Conservation (phyloP, 768 basidiomycete species). For the Boletellus ananiceps region DNA sequence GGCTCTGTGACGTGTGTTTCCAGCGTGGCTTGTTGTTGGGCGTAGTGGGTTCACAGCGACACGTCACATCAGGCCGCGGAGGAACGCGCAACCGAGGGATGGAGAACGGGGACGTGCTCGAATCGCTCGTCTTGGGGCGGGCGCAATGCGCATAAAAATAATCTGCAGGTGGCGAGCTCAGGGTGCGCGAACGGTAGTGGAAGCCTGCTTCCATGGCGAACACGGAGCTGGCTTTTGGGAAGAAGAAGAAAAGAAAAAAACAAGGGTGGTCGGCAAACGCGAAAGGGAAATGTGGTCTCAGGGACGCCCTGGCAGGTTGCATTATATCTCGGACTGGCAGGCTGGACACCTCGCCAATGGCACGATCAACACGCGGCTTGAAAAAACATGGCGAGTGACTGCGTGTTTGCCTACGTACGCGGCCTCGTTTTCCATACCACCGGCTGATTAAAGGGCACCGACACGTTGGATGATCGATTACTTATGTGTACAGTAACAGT, state of each 20-base stretch:
- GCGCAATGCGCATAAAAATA: constrained; percentile 11
- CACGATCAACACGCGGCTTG: constrained; percentile 28
- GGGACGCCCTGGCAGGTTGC: constrained; percentile 13
- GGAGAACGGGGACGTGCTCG: constrained; percentile 7
- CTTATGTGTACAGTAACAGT: not conserved
- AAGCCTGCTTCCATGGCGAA: constrained; percentile 27
- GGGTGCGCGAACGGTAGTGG: constrained; percentile 25
- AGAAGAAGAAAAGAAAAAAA: no score
- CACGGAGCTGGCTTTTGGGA: not conserved
- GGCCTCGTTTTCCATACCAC: constrained; percentile 25
- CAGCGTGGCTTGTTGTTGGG: constrained; percentile 18
- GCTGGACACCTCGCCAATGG: constrained; percentile 26
- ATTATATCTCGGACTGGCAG: constrained; percentile 31
- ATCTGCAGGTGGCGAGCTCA: constrained; percentile 18
- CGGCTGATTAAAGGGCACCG: constrained; percentile 13
- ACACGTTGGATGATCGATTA: constrained; percentile 28
- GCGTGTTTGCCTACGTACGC: constrained; percentile 25
- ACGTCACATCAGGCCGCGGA: constrained; percentile 14
- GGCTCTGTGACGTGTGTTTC: constrained; percentile 29
- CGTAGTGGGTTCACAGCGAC: constrained; percentile 12
- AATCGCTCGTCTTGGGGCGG: constrained; percentile 23
- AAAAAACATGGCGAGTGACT: constrained; percentile 16
- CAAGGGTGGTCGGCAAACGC: constrained; percentile 10
- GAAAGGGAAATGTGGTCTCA: constrained; percentile 13
- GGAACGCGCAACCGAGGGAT: constrained; percentile 21